phyloP scores from a whole-genome alignment of 2,329 filamentous ascomycete genomes.

The Pseudogymnoascus sp. region DNA sequence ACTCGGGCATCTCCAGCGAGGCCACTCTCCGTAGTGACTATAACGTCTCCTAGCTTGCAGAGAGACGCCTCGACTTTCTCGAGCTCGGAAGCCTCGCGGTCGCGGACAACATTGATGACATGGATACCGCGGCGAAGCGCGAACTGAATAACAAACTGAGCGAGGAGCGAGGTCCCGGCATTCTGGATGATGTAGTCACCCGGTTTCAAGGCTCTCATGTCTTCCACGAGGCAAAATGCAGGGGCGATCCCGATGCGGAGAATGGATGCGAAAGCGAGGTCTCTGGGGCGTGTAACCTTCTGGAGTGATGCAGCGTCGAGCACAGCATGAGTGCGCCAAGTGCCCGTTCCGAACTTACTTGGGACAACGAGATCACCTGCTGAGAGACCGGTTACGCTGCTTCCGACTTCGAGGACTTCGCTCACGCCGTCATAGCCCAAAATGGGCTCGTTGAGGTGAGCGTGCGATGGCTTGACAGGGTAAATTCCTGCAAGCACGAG shows the following conservation, averaged over 20 bases:
- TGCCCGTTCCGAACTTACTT: slow-evolving; percentile 15
- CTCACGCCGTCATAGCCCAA: slow-evolving; percentile 22
- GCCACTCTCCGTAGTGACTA: slow-evolving; percentile 17
- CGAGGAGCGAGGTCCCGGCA: slow-evolving; percentile 17
- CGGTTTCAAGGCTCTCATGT: slow-evolving; percentile 17
- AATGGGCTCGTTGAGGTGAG: background rate
- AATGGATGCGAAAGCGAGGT: slow-evolving; percentile 17
- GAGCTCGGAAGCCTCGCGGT: slow-evolving; percentile 13
- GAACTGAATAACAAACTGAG: slow-evolving; percentile 22
- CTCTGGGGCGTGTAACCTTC: slow-evolving; percentile 8
- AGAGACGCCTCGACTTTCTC: background rate
- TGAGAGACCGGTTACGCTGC: slow-evolving; percentile 16
- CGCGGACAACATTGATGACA: slow-evolving; percentile 18
- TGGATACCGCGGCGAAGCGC: slow-evolving; percentile 15
- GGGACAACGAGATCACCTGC: slow-evolving; percentile 20
- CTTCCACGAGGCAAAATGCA: slow-evolving; percentile 23
- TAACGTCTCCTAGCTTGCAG: slow-evolving; percentile 5
- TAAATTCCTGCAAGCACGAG: background rate
- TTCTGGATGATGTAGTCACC: slow-evolving; percentile 26
- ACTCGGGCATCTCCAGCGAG: slow-evolving; percentile 6
- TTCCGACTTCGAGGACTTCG: slow-evolving; percentile 20
- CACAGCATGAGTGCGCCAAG: slow-evolving; percentile 21
- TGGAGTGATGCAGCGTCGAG: slow-evolving; percentile 15
- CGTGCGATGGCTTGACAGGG: background rate
- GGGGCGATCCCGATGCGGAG: slow-evolving; percentile 19